A percentile compares a stretch with the other conserved stretches of the same genome.
phyloP scores from a whole-genome alignment of 805 yeast species.

The Wickerhamiella kurtzmanii region DNA sequence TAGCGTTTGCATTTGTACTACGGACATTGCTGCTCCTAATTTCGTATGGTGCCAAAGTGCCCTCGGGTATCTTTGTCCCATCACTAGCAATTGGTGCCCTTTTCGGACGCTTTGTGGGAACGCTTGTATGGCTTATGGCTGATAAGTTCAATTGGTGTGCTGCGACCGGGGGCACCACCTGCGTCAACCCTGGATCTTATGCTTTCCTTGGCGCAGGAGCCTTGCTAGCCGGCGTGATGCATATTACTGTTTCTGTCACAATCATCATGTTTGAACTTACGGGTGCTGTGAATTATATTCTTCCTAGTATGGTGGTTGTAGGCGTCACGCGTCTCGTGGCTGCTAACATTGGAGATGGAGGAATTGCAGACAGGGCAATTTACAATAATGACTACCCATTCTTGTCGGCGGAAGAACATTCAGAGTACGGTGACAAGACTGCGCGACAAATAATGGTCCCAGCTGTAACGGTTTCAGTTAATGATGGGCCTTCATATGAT shows the following conservation, averaged over 20 bases:
- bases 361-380: conserved; percentile 94
- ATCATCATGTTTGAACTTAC: conserved; percentile 93
- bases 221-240: conserved; percentile 85
- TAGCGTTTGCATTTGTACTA: conserved; percentile 56
- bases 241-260: conserved; percentile 82
- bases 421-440: conserved; percentile 21
- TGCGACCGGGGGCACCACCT: conserved; percentile 20
- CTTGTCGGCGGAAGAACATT: conserved; percentile 55
- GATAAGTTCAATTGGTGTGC: conserved; percentile 28
- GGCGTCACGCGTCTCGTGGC: conserved; percentile 73
- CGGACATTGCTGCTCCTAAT: conserved; percentile 62
- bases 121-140: conserved; percentile 44
- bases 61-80: conserved; percentile 94
- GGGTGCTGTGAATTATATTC: conserved; percentile 80
- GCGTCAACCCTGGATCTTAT: conserved; percentile 87
- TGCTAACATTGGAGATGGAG: conserved; percentile 66
- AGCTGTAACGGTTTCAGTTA: conserved; percentile 16
- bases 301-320: conserved; percentile 94
- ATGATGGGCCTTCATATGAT: conserved; percentile 10
- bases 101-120: conserved; percentile 77
- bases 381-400: conserved; percentile 76
- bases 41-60: conserved; percentile 86
- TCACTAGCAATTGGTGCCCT: conserved; percentile 96
- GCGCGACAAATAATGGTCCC: conserved; percentile 53
- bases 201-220: conserved; percentile 96